Base-by-base conservation (phyloP, 108 stramenopile species). In the Fistulifera pelliculosa region DNA sequence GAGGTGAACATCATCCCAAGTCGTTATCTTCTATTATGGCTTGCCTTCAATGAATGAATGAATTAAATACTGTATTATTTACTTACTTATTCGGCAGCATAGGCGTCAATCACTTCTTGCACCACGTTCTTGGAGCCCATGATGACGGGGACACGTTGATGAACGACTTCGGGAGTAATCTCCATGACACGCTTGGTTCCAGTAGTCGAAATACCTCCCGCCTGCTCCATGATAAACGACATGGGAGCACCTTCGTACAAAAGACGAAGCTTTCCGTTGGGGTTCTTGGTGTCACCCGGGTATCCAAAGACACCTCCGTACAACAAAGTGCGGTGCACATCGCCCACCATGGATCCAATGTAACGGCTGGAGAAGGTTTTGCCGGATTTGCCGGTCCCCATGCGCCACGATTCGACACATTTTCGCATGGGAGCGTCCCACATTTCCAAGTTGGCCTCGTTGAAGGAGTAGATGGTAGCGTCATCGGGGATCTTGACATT, bases 241-340 rank as follows among this genome's bases (percentile, higher is more conserved):
- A 99, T 99, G 24, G 98, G 98, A 44, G 84, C 85, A 58, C 80
- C 83, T 70, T 93, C 84, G 80, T 94, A 90, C 25, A 90, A 66
- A 22, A 94, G 61, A 25, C 85, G 80, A 7, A 94, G 69, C 60
- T 93, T 93, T 47, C 94, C 93, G 39, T 91, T 78, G 26, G 77
- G 81, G 56, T 89, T 82, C 49, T 80, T 83, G 18, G 54, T 66
- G 63, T 97, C 95, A 28, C 88, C 75, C 6, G 98, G 98, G 66
- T 96, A 98, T 54, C 94, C 84, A 65, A 95, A 99, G 21, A 99
- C 80, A 10, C 98, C 98, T 28, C 96, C 96, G 66, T 99, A 99
- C 47, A 95, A 66, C 39, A 99, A 64, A 12, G 98, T 99, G 11
- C 98, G 88, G 74, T 99, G 98, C 14, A 97, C 93, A 68, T 99